These are phyloP conservation scores for Wickerhamiella cacticola DNA, from an alignment of 805 yeast species.

Conservation along the genomic window DNA sequence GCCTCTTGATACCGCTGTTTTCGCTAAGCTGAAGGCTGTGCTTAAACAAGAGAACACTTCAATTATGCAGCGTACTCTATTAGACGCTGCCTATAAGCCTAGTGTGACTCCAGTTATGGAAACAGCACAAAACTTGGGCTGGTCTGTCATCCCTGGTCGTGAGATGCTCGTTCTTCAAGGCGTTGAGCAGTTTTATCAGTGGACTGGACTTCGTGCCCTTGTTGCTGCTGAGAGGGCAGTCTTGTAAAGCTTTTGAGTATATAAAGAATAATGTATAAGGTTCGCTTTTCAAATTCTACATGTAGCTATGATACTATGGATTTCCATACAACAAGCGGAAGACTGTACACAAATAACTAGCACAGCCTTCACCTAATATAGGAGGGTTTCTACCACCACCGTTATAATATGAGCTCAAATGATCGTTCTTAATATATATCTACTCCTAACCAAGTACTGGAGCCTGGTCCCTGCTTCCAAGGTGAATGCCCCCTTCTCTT, in stretches of 20 bases:
- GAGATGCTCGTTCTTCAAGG: conserved; percentile 93
- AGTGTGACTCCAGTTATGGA: conserved; percentile 74
- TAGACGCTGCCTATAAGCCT: conserved; percentile 96
- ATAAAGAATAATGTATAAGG: not conserved
- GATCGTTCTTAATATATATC: not conserved
- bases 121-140: conserved; percentile 50
- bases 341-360: not conserved
- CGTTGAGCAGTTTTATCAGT: conserved; percentile 66
- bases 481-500: not conserved
- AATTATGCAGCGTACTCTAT: conserved; percentile 36
- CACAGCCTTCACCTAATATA: too few relatives aligned
- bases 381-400: too few relatives aligned
- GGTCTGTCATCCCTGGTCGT: conserved; percentile 84
- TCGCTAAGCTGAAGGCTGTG: conserved; percentile 7
- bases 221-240: conserved; percentile 22
- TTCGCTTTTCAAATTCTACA: not conserved
- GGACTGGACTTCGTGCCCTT: conserved; percentile 38
- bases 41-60: conserved; percentile 35
- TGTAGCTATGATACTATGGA: too few relatives aligned
- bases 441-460: conserved; percentile 3
- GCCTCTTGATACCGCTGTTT: conserved; percentile 15
- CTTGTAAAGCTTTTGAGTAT: not conserved
- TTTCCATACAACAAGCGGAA: not conserved
- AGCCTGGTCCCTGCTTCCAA: conserved; percentile 6
- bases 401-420: not conserved